These are phyloP conservation scores for Stemphylium beticola DNA, from an alignment of 2,329 filamentous ascomycete genomes.

Conservation along the genomic window DNA sequence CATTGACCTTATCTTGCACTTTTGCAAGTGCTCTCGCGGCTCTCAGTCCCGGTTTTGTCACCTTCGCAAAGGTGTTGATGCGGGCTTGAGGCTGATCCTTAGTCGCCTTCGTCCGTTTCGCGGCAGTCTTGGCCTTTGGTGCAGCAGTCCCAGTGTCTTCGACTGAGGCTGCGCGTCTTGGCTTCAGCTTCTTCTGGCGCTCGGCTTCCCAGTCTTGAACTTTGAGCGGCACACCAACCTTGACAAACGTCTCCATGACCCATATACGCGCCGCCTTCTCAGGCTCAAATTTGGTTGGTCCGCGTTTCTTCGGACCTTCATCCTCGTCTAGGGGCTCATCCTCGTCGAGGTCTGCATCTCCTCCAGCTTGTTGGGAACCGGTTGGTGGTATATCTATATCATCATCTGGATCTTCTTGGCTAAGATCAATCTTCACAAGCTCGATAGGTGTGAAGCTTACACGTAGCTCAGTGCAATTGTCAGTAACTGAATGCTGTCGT, in stretches of 20 bases:
- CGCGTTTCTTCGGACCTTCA: constrained; percentile 53
- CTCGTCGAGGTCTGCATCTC: constrained; percentile 40
- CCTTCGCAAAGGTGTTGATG: constrained; percentile 42
- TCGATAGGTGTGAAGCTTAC: constrained; percentile 77
- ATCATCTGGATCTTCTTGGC: constrained; percentile 74
- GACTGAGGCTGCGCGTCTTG: constrained; percentile 28
- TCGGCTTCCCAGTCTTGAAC: constrained; percentile 68
- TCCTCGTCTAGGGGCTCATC: constrained; percentile 43
- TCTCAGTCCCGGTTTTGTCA: constrained; percentile 44
- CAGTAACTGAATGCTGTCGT: constrained; percentile 74
- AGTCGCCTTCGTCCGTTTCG: constrained; percentile 30
- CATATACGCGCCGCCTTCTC: constrained; percentile 69
- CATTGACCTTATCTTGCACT: constrained; percentile 14
- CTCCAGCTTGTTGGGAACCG: constrained; percentile 23
- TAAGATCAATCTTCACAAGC: constrained; percentile 78
- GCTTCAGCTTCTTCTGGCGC: constrained; percentile 29
- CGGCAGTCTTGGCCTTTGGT: constrained; percentile 27
- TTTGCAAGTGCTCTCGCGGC: constrained; percentile 28
- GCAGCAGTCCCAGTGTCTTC: constrained; percentile 28
- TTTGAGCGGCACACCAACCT: constrained; percentile 68
- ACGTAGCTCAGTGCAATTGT: constrained; percentile 77
- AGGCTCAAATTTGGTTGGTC: constrained; percentile 66
- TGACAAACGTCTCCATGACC: constrained; percentile 70
- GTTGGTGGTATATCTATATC: constrained; percentile 54
- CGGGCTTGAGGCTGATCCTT: constrained; percentile 26